Conservation (phyloP, 345 rosid species). For the Citrus mangshanensis region DNA sequence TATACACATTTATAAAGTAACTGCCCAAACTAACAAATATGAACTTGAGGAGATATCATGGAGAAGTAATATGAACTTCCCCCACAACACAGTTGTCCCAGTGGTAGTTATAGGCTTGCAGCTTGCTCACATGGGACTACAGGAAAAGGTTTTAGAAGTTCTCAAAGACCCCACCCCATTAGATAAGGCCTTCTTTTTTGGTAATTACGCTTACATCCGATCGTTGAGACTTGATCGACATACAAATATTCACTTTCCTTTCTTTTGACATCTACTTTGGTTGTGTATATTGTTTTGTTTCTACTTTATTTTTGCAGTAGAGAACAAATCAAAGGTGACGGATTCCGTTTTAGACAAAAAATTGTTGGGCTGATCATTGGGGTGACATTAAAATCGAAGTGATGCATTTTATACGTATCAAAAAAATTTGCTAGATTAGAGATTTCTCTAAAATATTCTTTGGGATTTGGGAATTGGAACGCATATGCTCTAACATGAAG, state of each 20-base stretch:
- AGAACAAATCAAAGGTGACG: not conserved
- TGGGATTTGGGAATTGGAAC: too few relatives aligned
- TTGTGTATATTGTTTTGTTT: not conserved
- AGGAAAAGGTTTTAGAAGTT: not conserved
- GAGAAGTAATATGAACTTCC: not conserved
- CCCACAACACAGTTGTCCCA: conserved; percentile 1
- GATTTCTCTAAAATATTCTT: too few relatives aligned
- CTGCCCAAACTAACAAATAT: conserved; percentile 14
- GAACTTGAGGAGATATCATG: not conserved
- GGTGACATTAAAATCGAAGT: too few relatives aligned
- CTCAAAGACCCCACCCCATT: conserved; percentile 13
- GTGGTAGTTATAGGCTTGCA: not conserved
- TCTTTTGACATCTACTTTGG: not conserved
- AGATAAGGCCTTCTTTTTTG: not conserved
- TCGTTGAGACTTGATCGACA: too few relatives aligned
- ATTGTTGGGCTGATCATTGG: too few relatives aligned
- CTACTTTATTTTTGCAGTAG: not conserved
- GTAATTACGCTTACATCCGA: too few relatives aligned
- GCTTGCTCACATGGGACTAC: conserved; percentile 25
- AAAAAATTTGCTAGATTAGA: too few relatives aligned
- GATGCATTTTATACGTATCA: too few relatives aligned
- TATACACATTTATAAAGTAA: not conserved
- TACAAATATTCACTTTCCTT: too few relatives aligned
- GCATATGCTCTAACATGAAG: too few relatives aligned
- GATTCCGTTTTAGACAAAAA: too few relatives aligned